These are phyloP conservation scores for Anthoceros angustus DNA, from an alignment of 225 moss, liverwort and hornwort species.

Conservation along the genomic window DNA sequence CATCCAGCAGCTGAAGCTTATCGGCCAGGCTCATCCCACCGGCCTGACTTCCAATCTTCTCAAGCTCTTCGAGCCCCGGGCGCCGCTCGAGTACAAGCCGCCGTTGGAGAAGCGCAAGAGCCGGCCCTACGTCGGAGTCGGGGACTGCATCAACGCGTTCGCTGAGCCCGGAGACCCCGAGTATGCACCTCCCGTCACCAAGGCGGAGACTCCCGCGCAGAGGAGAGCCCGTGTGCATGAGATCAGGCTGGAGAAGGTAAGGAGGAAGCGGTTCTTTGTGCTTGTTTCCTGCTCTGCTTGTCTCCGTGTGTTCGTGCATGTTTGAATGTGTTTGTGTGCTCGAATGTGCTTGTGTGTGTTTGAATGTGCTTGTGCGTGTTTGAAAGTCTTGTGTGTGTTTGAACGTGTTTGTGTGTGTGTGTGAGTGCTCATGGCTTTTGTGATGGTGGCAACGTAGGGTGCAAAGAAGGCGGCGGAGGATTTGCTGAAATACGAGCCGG, in stretches of 20 bases:
- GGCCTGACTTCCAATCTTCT: conserved; percentile 87
- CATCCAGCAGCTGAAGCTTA: conserved; percentile 94
- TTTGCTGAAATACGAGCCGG: conserved; percentile 38
- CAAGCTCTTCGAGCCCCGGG: conserved; percentile 92
- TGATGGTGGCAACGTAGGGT: background rate
- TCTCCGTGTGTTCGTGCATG: no score
- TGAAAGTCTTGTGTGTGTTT: no score
- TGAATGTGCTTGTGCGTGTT: no score
- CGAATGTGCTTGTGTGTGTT: no score
- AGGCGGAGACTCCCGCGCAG: conserved; percentile 94
- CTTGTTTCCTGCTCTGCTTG: no score
- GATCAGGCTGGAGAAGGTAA: conserved; percentile 78
- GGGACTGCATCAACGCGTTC: conserved; percentile 80
- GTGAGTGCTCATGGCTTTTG: background rate
- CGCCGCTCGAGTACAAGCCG: conserved; percentile 83
- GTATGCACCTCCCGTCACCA: conserved; percentile 96
- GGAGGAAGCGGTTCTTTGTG: conserved; percentile 51
- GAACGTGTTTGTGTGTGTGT: background rate
- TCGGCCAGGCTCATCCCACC: conserved; percentile 96
- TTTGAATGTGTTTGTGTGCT: no score
- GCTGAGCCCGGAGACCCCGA: conserved; percentile 95
- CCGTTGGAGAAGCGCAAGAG: conserved; percentile 91
- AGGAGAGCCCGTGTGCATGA: conserved; percentile 89
- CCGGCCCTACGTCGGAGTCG: conserved; percentile 73
- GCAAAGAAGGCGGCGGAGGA: conserved; percentile 3